These are phyloP conservation scores for Themeda triandra DNA, from an alignment of 176 grass and related monocot genomes.

Conservation along the genomic window DNA sequence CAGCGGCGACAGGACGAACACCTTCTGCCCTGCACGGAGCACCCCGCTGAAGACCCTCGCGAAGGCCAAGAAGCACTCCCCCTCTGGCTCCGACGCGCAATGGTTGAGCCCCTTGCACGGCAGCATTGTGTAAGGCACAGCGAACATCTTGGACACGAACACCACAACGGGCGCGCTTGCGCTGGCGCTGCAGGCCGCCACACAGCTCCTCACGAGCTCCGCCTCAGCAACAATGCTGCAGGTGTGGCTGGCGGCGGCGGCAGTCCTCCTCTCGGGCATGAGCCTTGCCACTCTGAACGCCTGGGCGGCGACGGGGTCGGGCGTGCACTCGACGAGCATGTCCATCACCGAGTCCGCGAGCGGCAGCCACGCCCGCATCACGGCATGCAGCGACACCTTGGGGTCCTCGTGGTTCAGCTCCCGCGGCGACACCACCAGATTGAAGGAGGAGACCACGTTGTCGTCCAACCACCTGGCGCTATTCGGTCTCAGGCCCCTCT, in stretches of 20 bases:
- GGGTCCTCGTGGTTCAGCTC: conserved; percentile 72
- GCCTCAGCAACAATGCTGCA: conserved; percentile 32
- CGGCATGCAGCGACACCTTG: conserved; percentile 56
- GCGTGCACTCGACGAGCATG: conserved; percentile 78
- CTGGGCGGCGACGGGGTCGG: conserved; percentile 60
- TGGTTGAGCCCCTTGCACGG: not conserved
- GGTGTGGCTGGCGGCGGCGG: no score
- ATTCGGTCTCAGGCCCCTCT: no score
- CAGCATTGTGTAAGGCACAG: conserved; percentile 49
- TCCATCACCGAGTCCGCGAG: conserved; percentile 66
- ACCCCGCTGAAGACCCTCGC: conserved; percentile 82
- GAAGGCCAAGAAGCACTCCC: conserved; percentile 81
- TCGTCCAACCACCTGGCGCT: no score
- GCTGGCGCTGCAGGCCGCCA: not conserved
- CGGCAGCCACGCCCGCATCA: conserved; percentile 73
- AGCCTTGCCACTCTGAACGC: conserved; percentile 44
- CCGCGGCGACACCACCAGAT: not conserved
- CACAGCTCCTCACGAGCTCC: conserved; percentile 47
- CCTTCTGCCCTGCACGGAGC: conserved; percentile 60
- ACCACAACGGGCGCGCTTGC: conserved; percentile 26
- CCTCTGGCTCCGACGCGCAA: conserved; percentile 22
- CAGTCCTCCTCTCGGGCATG: conserved; percentile 24
- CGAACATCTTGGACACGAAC: conserved; percentile 94
- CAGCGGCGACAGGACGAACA: conserved; percentile 73
- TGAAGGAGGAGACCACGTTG: no score